Evolutionary conservation across 352 stramenopile genomes (phyloP).

Genomic region (Elongisporangium undulatum): DNA sequence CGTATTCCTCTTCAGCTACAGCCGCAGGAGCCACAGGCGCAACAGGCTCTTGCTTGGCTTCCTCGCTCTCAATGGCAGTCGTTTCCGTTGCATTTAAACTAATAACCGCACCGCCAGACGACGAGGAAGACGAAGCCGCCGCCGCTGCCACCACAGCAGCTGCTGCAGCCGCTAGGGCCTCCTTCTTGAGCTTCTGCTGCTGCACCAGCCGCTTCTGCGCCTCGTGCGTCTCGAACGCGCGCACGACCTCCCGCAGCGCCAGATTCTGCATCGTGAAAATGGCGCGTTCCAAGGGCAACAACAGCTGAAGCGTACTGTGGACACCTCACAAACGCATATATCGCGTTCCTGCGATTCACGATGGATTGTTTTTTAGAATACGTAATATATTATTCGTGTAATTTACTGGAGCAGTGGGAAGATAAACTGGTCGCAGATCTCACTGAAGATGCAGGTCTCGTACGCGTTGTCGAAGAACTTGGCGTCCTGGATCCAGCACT

Average conservation of each 20-base stretch:
- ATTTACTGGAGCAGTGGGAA: constrained; percentile 10
- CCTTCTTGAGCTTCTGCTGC: constrained; percentile 23
- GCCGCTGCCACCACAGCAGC: constrained; percentile 1
- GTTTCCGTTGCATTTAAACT: not conserved
- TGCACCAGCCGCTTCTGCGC: constrained; percentile 25
- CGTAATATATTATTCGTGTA: not conserved
- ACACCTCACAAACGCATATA: not conserved
- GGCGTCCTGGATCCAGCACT: constrained; percentile 19
- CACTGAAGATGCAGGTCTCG: constrained; percentile 22
- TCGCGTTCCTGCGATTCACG: not conserved
- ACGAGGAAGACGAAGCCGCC: not conserved
- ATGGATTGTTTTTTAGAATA: not conserved
- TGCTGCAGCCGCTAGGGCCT: constrained; percentile 3
- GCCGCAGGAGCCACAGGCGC: not conserved
- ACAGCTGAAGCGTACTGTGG: not conserved
- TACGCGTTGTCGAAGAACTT: constrained; percentile 8
- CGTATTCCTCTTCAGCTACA: constrained; percentile 15
- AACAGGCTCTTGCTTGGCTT: not conserved
- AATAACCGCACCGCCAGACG: not conserved
- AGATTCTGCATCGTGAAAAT: constrained; percentile 15
- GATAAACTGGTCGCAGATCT: constrained; percentile 34
- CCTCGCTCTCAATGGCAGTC: not conserved
- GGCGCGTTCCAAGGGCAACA: not conserved
- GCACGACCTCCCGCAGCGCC: constrained; percentile 26
- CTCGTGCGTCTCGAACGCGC: constrained; percentile 22